Evolutionary conservation across 768 basidiomycete genomes (phyloP).

Genomic region (Amanita phalloides): DNA sequence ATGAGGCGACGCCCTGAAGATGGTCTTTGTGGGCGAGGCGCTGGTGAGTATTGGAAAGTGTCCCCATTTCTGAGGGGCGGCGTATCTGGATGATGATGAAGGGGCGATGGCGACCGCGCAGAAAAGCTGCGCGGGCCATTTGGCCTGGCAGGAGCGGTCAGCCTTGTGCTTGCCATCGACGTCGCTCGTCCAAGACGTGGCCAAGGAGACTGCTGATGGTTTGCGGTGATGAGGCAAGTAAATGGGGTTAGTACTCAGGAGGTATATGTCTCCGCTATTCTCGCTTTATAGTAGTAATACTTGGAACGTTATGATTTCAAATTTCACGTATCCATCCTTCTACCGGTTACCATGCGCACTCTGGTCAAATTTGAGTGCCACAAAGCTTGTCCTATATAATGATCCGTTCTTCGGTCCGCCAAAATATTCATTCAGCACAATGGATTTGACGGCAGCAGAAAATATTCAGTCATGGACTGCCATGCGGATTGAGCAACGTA

Average conservation of each 20-base stretch:
- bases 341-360: too few relatives aligned
- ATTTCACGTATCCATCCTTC: too few relatives aligned
- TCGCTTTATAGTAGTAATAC: neutral
- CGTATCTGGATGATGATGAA: slow-evolving; percentile 3
- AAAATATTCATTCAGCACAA: too few relatives aligned
- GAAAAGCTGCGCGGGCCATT: slow-evolving; percentile 26
- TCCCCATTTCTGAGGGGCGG: neutral
- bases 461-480: too few relatives aligned
- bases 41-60: neutral
- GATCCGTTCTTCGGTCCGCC: too few relatives aligned
- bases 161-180: slow-evolving; percentile 15
- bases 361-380: too few relatives aligned
- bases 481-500: too few relatives aligned
- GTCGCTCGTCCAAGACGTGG: slow-evolving; percentile 14
- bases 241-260: slow-evolving; percentile 13
- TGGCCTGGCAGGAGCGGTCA: slow-evolving; percentile 40
- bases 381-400: too few relatives aligned
- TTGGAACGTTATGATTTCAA: neutral
- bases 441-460: too few relatives aligned
- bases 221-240: slow-evolving; percentile 14
- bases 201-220: slow-evolving; percentile 18
- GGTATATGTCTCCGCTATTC: neutral
- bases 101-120: neutral
- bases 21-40: neutral
- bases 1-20: neutral